A percentile compares a stretch with the other conserved stretches of the same genome.
Conservation (phyloP, 2,329 filamentous ascomycete species). For the Colletotrichum sp. region DNA sequence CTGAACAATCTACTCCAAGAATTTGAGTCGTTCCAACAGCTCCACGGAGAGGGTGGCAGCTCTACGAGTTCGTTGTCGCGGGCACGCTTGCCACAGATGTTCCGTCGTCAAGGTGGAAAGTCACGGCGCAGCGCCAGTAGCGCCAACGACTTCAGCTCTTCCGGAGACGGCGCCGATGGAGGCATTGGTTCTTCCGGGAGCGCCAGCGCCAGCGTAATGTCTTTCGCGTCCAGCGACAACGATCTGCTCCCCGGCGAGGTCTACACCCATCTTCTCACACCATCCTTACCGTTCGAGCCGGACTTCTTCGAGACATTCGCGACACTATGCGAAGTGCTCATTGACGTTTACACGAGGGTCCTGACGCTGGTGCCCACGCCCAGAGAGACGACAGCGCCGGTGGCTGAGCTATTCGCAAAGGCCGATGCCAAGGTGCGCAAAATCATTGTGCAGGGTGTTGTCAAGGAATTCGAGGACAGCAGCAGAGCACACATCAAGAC, state of each 20-base stretch:
- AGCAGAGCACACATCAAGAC: constrained; percentile 77
- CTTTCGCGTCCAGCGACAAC: constrained; percentile 62
- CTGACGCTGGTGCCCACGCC: constrained; percentile 77
- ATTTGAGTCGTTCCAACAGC: constrained; percentile 91
- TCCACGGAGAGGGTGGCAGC: constrained; percentile 79
- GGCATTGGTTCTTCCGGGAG: constrained; percentile 31
- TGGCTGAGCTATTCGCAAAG: constrained; percentile 89
- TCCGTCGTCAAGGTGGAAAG: constrained; percentile 70
- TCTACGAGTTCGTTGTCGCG: constrained; percentile 73
- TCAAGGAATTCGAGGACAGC: constrained; percentile 92
- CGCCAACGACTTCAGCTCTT: constrained; percentile 40
- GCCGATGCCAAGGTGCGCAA: constrained; percentile 86
- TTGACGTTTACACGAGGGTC: constrained; percentile 87
- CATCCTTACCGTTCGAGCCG: constrained; percentile 90
- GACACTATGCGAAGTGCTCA: constrained; percentile 92
- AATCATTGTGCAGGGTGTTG: constrained; percentile 83
- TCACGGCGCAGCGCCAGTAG: constrained; percentile 58
- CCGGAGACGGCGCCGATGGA: constrained; percentile 30
- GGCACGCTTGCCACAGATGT: constrained; percentile 83
- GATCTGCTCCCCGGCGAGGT: constrained; percentile 83
- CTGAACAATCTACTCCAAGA: constrained; percentile 86
- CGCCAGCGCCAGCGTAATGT: constrained; percentile 52
- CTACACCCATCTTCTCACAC: constrained; percentile 89
- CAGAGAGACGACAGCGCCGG: constrained; percentile 68
- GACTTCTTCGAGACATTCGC: constrained; percentile 98